Conservation (phyloP, 805 yeast species). For the Candida peoriensis region DNA sequence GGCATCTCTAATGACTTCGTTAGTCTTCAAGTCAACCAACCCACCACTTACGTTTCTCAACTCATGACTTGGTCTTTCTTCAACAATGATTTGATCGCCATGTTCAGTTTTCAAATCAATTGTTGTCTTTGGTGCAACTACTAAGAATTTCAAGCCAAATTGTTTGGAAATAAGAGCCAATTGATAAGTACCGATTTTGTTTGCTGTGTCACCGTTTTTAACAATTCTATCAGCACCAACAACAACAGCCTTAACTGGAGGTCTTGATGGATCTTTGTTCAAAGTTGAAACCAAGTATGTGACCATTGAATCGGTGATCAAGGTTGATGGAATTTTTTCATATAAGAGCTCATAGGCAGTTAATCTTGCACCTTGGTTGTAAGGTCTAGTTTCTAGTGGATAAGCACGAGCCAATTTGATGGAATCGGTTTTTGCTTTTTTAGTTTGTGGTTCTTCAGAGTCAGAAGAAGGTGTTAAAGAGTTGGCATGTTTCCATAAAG, state of each 20-base stretch:
- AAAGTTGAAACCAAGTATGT: conserved; percentile 59
- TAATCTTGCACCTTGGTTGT: conserved; percentile 91
- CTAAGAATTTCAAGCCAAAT: conserved; percentile 72
- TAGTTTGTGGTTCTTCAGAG: conserved; percentile 21
- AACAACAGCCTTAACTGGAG: conserved; percentile 82
- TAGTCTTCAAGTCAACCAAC: conserved; percentile 31
- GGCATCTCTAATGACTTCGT: conserved; percentile 22
- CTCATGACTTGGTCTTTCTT: conserved; percentile 80
- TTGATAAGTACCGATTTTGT: conserved; percentile 94
- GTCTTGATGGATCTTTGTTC: conserved; percentile 23
- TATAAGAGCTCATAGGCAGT: conserved; percentile 88
- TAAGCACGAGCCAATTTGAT: conserved; percentile 66
- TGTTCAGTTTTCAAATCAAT: conserved; percentile 61
- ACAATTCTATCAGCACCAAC: conserved; percentile 92
- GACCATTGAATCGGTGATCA: conserved; percentile 90
- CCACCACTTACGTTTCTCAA: conserved; percentile 74
- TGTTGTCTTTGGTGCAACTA: conserved; percentile 94
- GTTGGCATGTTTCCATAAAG: conserved; percentile 46
- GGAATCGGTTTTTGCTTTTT: conserved; percentile 24
- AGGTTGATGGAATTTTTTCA: conserved; percentile 82
- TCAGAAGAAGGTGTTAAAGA: conserved; percentile 4
- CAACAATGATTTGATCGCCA: conserved; percentile 79
- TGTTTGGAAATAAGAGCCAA: conserved; percentile 66
- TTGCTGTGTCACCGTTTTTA: conserved; percentile 91
- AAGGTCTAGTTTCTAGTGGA: conserved; percentile 93